Evolutionary conservation across 371 early-diverging fungal species (phyloP), one percentile per base, ranked within the genome.

Genomic region (Mucor saturninus): DNA sequence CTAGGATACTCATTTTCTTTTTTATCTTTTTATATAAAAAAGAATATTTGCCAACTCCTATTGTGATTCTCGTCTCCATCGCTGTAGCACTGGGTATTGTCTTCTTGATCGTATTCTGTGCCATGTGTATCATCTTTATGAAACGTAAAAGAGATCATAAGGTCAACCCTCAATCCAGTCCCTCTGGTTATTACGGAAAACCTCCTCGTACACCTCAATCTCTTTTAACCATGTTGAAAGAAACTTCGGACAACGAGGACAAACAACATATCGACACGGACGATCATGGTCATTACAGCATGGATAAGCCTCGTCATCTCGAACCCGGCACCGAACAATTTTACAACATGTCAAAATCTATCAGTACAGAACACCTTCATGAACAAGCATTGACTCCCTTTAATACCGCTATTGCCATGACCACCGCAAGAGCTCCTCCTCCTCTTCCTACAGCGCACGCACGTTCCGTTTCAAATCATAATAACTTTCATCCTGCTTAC

Each of bases 51-150:
- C 75, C 91, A 1, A 62, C 83, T 0, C 83, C 87, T 0, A 62
- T 89, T 55, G 87, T 93, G 4, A 85, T 93, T 39, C 67, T 91
- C 5, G 84, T 90, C 42, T 83, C 92, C 8, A 69, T 89, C 30
- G 91, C 87, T 28, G 80, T 87, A 9, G 84, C 92, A 1, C 74
- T 92, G 14, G 88, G 80, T 13, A 75, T 92, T 15, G 89, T 90
- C 4, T 80, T 87, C 55, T 61, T 87, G 10, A 85, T 92, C 53
- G 89, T 91, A n/a, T 62, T 86, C 3, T 54, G 77, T 29, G 88
- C 87, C 2, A 73, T 92, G 60, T 15, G 68, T 2, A 72, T 77
- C 7, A 31, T 83, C 14, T 71, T 60, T 53, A 31, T 76, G 46
- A 82, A 74, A 38, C 61, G 75, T 59, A 65, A 67, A 31, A 60